A percentile compares a stretch with the other conserved stretches of the same genome.
Evolutionary conservation across 192 early-diverging fungal genomes (phyloP).

Genomic region (Pilobolus umbonatus): DNA sequence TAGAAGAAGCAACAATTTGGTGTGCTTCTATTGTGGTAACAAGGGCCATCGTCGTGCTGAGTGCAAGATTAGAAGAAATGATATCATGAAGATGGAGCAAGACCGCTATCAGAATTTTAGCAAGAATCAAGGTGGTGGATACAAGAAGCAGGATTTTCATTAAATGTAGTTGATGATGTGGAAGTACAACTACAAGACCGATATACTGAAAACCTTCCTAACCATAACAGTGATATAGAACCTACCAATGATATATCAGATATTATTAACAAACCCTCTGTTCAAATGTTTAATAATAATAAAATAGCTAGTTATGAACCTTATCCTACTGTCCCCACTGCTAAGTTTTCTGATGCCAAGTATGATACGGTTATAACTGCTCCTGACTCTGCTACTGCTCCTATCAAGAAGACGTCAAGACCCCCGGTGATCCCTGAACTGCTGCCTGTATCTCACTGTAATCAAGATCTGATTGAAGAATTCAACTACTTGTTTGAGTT

Average conservation of each 20-base stretch:
- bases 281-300: conserved; percentile 1
- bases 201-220: neutral
- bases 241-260: too few species aligned
- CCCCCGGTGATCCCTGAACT: neutral
- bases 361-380: neutral
- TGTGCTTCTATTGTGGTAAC: conserved; percentile 2
- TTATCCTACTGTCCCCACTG: neutral
- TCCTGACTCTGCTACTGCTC: neutral
- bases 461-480: neutral
- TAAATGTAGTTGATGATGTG: conserved; percentile 2
- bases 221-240: neutral
- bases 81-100: conserved; percentile 2
- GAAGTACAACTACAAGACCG: conserved; percentile 5
- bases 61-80: neutral
- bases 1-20: neutral
- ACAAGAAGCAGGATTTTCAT: conserved; percentile 12
- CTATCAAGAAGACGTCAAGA: neutral
- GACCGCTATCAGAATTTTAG: too few species aligned
- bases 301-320: neutral
- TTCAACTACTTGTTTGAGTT: neutral
- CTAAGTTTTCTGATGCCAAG: neutral
- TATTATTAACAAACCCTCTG: too few species aligned
- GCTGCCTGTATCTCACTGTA: too few species aligned
- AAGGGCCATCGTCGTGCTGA: neutral
- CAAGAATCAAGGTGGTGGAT: too few species aligned